Conservation (phyloP, 345 rosid genomes). For the Eucalyptus sp. region DNA sequence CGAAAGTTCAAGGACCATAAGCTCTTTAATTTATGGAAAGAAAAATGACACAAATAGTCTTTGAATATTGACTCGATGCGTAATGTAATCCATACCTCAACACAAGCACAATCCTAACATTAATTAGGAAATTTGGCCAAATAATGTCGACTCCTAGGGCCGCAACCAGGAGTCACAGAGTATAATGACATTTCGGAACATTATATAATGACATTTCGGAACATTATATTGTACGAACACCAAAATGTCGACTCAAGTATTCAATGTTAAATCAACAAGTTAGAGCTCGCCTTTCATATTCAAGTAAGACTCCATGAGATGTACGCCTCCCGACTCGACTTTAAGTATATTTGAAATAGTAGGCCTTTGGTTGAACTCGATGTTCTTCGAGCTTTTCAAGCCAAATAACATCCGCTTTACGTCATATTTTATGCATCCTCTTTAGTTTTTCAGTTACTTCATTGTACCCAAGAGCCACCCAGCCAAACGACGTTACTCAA, state of each 20-base stretch:
- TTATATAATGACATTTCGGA: background rate
- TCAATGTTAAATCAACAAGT: background rate
- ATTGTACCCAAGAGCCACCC: background rate
- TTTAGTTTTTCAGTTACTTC: background rate
- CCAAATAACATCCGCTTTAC: background rate
- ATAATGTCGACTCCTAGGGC: background rate
- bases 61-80: background rate
- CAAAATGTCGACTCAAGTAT: background rate
- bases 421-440: background rate
- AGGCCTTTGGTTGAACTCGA: background rate
- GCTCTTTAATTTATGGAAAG: background rate
- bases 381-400: background rate
- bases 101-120: background rate
- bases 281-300: background rate
- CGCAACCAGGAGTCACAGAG: background rate
- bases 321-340: background rate
- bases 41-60: background rate
- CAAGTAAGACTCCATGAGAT: background rate
- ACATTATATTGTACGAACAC: background rate
- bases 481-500: background rate
- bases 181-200: background rate
- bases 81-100: background rate
- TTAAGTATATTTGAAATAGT: background rate
- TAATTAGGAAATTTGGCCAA: background rate
- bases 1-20: background rate